Evolutionary conservation across 495 filamentous ascomycete genomes (phyloP).

Genomic region (Aspergillus wentii): DNA sequence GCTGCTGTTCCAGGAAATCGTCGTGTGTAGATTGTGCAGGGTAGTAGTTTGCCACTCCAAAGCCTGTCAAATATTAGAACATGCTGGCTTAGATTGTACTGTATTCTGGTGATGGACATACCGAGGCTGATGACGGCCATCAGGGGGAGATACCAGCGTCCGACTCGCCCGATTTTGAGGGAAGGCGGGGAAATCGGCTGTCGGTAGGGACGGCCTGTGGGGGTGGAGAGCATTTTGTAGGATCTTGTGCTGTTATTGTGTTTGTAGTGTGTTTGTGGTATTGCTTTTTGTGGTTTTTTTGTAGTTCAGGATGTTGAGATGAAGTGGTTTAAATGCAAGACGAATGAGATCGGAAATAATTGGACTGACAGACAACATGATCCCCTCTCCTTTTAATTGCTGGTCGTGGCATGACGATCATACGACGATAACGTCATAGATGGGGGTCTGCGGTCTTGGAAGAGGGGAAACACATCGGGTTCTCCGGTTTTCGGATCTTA

Average conservation of each 20-base stretch:
- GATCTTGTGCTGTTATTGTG: neutral
- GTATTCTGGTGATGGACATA: constrained; percentile 5
- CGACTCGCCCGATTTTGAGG: neutral
- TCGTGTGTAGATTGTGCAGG: constrained; percentile 6
- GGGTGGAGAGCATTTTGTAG: neutral
- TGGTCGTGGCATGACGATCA: neutral
- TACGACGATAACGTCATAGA: too few species aligned
- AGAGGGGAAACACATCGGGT: too few species aligned
- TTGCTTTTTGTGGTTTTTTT: neutral
- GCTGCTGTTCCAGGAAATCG: constrained; percentile 11
- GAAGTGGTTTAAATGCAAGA: too few species aligned
- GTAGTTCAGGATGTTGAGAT: too few species aligned
- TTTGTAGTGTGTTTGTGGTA: neutral
- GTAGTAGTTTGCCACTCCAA: constrained; percentile 27
- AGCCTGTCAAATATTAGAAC: constrained; percentile 20
- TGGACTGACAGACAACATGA: too few species aligned
- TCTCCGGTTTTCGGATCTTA: too few species aligned
- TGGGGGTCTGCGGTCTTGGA: too few species aligned
- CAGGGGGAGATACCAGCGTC: constrained; percentile 16
- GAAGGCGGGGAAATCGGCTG: neutral
- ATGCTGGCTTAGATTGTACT: neutral
- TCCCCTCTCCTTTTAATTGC: too few species aligned
- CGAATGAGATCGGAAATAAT: too few species aligned
- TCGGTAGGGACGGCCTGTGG: neutral
- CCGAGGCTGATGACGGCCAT: constrained; percentile 29